phyloP scores from a whole-genome alignment of 768 basidiomycete species.

The Dioszegia aurantiaca region DNA sequence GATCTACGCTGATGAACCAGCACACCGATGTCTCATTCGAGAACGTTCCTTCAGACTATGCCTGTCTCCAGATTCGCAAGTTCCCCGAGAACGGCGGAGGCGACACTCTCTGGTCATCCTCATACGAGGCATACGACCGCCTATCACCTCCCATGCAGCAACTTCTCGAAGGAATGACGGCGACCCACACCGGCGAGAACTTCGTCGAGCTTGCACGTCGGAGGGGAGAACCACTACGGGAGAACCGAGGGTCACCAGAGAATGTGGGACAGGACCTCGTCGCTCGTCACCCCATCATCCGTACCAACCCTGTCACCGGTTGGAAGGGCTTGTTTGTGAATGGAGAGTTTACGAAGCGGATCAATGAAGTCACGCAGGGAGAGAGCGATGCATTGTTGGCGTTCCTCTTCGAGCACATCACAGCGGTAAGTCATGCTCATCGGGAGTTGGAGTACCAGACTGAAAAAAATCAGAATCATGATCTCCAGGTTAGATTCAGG shows the following conservation, averaged over 20 bases:
- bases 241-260: conserved; percentile 58
- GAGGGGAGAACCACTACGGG: conserved; percentile 18
- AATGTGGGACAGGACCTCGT: conserved; percentile 58
- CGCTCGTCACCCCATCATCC: conserved; percentile 60
- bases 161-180: conserved; percentile 63
- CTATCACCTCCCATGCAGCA: conserved; percentile 59
- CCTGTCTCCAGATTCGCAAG: conserved; percentile 51
- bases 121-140: conserved; percentile 65
- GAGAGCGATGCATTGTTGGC: conserved; percentile 54
- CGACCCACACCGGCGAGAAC: conserved; percentile 55
- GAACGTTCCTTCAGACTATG: conserved; percentile 62
- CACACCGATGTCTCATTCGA: conserved; percentile 66
- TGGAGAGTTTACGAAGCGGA: conserved; percentile 60
- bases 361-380: conserved; percentile 59
- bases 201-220: conserved; percentile 51
- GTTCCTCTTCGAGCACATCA: conserved; percentile 56
- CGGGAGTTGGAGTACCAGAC: background rate
- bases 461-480: conserved; percentile 57
- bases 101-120: conserved; percentile 55
- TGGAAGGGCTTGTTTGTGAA: conserved; percentile 63
- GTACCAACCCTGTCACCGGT: conserved; percentile 62
- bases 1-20: conserved; percentile 25
- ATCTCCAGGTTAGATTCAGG: conserved; percentile 58
- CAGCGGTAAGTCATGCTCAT: conserved; percentile 43
- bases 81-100: conserved; percentile 49